Evolutionary conservation across 148 eudicot species (phyloP).

Genomic region (Diospyros lotus): DNA sequence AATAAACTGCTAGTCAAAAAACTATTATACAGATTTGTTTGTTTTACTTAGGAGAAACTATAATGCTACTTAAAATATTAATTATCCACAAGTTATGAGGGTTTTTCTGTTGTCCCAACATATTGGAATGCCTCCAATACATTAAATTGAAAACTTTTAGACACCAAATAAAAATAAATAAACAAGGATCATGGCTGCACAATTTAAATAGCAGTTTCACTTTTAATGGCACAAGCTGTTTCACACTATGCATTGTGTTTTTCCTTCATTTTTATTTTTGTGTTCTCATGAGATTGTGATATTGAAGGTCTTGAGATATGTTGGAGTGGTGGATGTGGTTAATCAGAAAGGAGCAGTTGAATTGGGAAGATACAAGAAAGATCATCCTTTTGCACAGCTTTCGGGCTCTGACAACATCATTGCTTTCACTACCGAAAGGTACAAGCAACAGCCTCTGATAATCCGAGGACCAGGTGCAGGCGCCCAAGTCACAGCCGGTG

Average conservation of each 20-base stretch:
- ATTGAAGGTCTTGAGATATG: constrained; percentile 82
- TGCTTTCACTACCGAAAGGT: constrained; percentile 77
- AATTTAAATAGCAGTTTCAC: no score
- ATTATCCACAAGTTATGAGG: no score
- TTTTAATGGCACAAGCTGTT: background rate
- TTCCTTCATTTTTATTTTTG: background rate
- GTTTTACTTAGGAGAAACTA: no score
- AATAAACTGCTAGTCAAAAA: no score
- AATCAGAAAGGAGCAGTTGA: constrained; percentile 68
- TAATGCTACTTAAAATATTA: no score
- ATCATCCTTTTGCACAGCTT: constrained; percentile 91
- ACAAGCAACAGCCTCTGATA: constrained; percentile 82
- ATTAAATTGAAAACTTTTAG: no score
- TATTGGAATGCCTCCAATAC: no score
- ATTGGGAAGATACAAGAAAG: constrained; percentile 78
- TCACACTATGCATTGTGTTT: background rate
- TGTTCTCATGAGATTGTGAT: constrained; percentile 9
- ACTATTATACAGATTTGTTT: no score
- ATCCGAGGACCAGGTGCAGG: constrained; percentile 99
- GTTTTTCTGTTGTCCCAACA: no score
- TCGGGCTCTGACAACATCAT: constrained; percentile 95
- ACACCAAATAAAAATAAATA: no score
- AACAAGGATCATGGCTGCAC: no score
- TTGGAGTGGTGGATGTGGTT: constrained; percentile 85
- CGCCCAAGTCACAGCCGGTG: constrained; percentile 94